These are phyloP conservation scores for Phragmites australis DNA, from an alignment of 176 grass and related monocot species.

Conservation along the genomic window DNA sequence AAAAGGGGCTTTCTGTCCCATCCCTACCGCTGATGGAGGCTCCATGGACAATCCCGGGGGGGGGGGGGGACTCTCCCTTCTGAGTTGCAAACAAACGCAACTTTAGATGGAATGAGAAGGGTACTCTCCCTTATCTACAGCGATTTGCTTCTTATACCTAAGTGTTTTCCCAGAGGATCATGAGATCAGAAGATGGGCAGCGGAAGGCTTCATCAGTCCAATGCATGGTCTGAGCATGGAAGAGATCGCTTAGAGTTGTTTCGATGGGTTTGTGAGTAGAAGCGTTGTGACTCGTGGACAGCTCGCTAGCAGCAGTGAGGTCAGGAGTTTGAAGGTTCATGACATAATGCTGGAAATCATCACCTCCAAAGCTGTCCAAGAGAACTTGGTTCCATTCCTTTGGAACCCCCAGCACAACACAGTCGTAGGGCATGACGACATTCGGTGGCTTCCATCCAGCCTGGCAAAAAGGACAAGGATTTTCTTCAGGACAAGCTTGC, in stretches of 20 bases:
- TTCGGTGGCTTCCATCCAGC: background rate
- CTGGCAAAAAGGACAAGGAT: too few species aligned
- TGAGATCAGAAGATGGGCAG: slow-evolving; percentile 34
- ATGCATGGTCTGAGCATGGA: background rate
- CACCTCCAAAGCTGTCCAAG: background rate
- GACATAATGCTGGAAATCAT: background rate
- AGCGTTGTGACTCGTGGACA: background rate
- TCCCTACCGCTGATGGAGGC: too few species aligned
- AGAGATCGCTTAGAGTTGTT: background rate
- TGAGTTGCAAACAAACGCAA: background rate
- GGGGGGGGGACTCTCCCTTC: too few species aligned
- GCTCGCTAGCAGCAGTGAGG: background rate
- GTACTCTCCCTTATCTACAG: slow-evolving; percentile 24
- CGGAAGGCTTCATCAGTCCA: slow-evolving; percentile 16
- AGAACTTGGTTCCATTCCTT: background rate
- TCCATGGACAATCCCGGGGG: too few species aligned
- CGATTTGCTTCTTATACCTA: too few species aligned
- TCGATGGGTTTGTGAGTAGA: background rate
- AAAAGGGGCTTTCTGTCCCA: too few species aligned
- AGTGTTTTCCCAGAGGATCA: too few species aligned
- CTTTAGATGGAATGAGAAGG: background rate
- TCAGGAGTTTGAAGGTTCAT: background rate
- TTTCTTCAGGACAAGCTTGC: background rate
- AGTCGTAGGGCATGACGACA: background rate
- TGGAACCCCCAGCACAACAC: background rate